A percentile compares a stretch with the other conserved stretches of the same genome.
Evolutionary conservation across 1,284 basidiomycete species (phyloP).

Genomic region (Austroboletus niveus): DNA sequence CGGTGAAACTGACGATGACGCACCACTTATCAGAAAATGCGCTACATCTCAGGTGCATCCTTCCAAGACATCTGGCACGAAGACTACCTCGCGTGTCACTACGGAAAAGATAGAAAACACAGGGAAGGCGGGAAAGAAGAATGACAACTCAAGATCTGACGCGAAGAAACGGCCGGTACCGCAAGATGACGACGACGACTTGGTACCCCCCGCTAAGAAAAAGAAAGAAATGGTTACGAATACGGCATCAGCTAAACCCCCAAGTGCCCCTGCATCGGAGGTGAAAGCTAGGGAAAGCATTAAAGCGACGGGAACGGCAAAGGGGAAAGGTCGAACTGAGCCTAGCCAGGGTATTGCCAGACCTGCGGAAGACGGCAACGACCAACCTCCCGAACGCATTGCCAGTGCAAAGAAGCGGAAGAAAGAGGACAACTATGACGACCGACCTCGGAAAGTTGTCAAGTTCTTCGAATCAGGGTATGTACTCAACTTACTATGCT

Average conservation of each 20-base stretch:
- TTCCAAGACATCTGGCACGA: background rate
- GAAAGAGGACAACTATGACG: constrained; percentile 18
- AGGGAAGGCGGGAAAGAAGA: constrained; percentile 1
- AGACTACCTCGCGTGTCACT: background rate
- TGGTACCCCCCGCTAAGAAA: no score
- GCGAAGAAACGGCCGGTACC: no score
- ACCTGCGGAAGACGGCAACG: constrained; percentile 2
- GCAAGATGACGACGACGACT: no score
- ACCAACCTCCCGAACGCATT: background rate
- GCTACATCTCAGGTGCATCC: background rate
- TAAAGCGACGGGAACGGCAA: background rate
- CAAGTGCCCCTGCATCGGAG: background rate
- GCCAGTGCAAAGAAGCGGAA: constrained; percentile 19
- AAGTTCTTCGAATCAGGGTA: constrained; percentile 17
- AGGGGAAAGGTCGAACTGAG: background rate
- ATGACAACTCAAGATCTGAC: no score
- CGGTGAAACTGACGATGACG: constrained; percentile 3
- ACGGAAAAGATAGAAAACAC: background rate
- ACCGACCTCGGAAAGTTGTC: constrained; percentile 23
- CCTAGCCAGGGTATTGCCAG: background rate
- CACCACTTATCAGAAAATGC: constrained; percentile 1
- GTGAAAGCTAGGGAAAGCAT: background rate
- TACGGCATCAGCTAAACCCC: background rate
- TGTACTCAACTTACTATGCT: background rate
- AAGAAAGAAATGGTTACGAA: background rate